Conservation (phyloP, 306 rosid genomes). For the Acacia confusa region DNA sequence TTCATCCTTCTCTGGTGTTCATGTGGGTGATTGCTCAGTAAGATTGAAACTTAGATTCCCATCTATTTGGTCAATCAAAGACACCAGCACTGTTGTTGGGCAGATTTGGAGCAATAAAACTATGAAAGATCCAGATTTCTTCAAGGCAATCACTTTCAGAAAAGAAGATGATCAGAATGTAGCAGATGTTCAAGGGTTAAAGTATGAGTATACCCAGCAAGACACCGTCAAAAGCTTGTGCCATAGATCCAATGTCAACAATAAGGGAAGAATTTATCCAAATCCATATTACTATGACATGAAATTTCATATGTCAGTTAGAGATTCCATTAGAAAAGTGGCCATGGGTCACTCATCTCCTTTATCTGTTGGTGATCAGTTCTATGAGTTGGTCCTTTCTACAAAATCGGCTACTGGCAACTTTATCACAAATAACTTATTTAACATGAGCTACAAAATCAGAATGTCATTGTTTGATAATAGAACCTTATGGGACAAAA, state of each 20-base stretch:
- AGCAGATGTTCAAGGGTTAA: constrained; percentile 1
- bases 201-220: constrained; percentile 53
- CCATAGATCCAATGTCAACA: constrained; percentile 13
- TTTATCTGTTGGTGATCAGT: constrained; percentile 34
- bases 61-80: constrained; percentile 50
- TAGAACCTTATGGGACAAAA: neutral
- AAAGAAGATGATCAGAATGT: neutral
- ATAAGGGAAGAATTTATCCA: constrained; percentile 17
- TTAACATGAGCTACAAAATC: constrained; percentile 45
- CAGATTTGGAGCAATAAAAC: constrained; percentile 63
- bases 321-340: constrained; percentile 5
- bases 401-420: neutral
- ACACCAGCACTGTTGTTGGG: constrained; percentile 46
- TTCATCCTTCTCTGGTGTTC: constrained; percentile 43
- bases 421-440: constrained; percentile 4
- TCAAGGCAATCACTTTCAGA: constrained; percentile 40
- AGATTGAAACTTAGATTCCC: constrained; percentile 48
- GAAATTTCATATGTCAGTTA: constrained; percentile 45
- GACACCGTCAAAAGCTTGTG: constrained; percentile 43
- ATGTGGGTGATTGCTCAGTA: constrained; percentile 58
- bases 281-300: constrained; percentile 37
- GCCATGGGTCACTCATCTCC: constrained; percentile 45
- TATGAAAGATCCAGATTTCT: constrained; percentile 37
- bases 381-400: neutral
- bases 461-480: neutral